Evolutionary conservation across 192 early-diverging fungal species (phyloP).

Genomic region (Backusella circina): DNA sequence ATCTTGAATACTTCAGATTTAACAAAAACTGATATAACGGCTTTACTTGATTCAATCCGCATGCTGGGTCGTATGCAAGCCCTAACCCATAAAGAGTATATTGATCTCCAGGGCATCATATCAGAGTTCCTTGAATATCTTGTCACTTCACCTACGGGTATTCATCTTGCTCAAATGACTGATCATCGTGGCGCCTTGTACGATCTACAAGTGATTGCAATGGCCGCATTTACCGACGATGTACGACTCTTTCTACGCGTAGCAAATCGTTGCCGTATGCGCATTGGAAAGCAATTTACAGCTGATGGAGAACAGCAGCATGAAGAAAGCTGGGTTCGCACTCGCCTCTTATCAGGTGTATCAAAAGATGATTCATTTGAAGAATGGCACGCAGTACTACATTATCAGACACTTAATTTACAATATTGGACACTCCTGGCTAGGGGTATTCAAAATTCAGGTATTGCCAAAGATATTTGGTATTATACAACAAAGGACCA

Average conservation of each 20-base stretch:
- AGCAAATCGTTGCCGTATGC: constrained; percentile 54
- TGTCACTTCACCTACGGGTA: constrained; percentile 49
- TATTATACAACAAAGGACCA: constrained; percentile 45
- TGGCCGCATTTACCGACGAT: constrained; percentile 56
- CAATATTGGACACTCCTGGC: constrained; percentile 59
- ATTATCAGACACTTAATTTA: constrained; percentile 48
- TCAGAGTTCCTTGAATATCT: constrained; percentile 50
- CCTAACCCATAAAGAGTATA: constrained; percentile 55
- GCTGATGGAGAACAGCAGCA: constrained; percentile 22
- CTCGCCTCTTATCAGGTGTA: background rate
- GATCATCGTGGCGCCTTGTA: constrained; percentile 54
- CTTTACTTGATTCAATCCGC: constrained; percentile 50
- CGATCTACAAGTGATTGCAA: constrained; percentile 48
- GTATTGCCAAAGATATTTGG: constrained; percentile 52
- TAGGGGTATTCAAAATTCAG: constrained; percentile 46
- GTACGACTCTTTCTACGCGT: constrained; percentile 49
- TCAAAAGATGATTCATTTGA: background rate
- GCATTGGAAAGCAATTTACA: constrained; percentile 54
- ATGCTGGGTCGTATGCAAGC: constrained; percentile 45
- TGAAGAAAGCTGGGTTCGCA: constrained; percentile 4
- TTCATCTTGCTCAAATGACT: constrained; percentile 44
- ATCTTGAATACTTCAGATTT: constrained; percentile 38
- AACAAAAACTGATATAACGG: constrained; percentile 42
- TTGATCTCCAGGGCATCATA: constrained; percentile 45
- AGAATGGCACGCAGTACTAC: constrained; percentile 12